These are phyloP conservation scores for Bruguiera hainesii DNA, from an alignment of 441 rosid species.

Conservation along the genomic window DNA sequence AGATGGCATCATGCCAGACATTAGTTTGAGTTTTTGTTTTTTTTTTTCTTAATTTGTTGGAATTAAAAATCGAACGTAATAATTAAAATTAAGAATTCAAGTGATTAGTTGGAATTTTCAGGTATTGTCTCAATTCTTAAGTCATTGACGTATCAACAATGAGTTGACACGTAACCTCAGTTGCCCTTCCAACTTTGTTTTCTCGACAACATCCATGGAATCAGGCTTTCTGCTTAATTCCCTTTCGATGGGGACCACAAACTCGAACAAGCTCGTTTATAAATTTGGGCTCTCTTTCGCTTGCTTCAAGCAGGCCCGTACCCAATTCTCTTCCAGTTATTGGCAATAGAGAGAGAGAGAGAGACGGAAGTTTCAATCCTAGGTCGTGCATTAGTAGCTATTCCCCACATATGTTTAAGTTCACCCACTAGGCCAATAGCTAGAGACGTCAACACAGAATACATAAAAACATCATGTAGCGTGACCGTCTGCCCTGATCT, in stretches of 20 bases:
- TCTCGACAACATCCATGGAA: too few relatives aligned
- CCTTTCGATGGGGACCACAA: not conserved
- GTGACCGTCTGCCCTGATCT: conserved; percentile 26
- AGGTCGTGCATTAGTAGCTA: not conserved
- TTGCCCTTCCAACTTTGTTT: too few relatives aligned
- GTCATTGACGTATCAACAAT: too few relatives aligned
- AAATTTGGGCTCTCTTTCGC: conserved; percentile 5
- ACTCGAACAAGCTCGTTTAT: conserved; percentile 9
- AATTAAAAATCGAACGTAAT: too few relatives aligned
- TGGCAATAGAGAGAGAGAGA: not conserved
- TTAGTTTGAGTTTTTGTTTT: too few relatives aligned
- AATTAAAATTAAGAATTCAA: too few relatives aligned
- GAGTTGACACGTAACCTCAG: too few relatives aligned
- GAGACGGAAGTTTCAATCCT: conserved; percentile 13
- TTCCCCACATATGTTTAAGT: conserved; percentile 7
- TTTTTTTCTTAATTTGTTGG: too few relatives aligned
- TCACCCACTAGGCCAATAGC: conserved; percentile 8
- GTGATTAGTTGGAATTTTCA: too few relatives aligned
- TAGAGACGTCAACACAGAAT: conserved; percentile 7
- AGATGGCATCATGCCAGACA: too few relatives aligned
- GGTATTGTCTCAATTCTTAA: too few relatives aligned
- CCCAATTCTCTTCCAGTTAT: not conserved
- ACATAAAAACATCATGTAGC: conserved; percentile 18
- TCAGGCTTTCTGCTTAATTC: too few relatives aligned
- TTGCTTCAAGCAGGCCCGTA: not conserved